Base-by-base conservation (phyloP, 1,284 basidiomycete genomes). In the Ganoderma resinaceum region DNA sequence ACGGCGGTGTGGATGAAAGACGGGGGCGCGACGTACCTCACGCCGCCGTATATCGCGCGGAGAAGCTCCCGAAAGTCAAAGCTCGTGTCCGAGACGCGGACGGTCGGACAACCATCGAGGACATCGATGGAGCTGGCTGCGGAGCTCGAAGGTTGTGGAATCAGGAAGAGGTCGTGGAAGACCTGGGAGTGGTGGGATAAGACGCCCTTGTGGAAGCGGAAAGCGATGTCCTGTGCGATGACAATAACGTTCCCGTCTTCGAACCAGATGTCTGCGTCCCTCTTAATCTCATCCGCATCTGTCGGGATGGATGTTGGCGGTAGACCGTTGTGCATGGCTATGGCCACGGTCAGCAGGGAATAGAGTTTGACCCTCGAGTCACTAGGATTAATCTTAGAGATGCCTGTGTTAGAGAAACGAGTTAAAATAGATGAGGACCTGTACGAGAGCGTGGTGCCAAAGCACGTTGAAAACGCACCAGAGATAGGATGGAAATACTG, bases 41-140 rank as follows among this genome's bases (percentile, higher is more conserved):
- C 33, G 9, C 62, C 62, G 26, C 57, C 63, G 43, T 66, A 65
- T 1, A 66, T 43, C 14, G 40, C 61, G 5, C 58, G 62, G 11
- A 69, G 49, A 16, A 69, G 40, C 20, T 69, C 42, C 29, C 26
- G 14, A 52, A 66, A 55, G 37, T 69, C 68, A 20, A 66, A 46
- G 20, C 16, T 18, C 0, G 64, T 62, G 43, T 69, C 68, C 14
- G 57, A 29, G 6, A 64, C 23, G 31, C 58, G 57, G 23, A 69
- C 65, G 5, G 55, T 58, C 2, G 61, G 65, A 37, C 46, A 43
- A 8, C 62, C 65, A 49, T 64, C 68, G 3, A 70, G 1, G 35
- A 16, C 11, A 16, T 61, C 46, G 33, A 40, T 7, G 3, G 37
- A 7, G 18, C 18, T 49, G 3, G 42, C 33, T 0, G 2, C 23